Percentiles rank a stretch among this genome's conserved stretches.
Evolutionary conservation across 1,284 basidiomycete species (phyloP).

Genomic region (Chalciporus sp.): DNA sequence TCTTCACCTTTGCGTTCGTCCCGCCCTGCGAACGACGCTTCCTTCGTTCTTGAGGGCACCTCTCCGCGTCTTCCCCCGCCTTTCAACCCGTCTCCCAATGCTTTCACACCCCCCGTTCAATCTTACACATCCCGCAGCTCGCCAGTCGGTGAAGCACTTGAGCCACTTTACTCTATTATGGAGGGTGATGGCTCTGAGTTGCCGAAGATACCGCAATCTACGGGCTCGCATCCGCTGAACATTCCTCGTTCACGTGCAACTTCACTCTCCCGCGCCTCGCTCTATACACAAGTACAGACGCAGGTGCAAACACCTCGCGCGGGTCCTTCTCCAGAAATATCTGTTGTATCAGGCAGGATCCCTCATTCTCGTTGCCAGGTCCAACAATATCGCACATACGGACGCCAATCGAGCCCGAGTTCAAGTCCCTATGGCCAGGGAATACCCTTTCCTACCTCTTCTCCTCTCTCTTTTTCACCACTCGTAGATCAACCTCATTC

Average conservation of each 20-base stretch:
- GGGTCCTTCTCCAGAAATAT: conserved; percentile 13
- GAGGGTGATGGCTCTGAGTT: conserved; percentile 16
- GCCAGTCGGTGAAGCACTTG: conserved; percentile 16
- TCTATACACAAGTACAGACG: not conserved
- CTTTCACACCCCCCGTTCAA: conserved; percentile 8
- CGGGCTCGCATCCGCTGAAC: not conserved
- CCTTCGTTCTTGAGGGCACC: conserved; percentile 9
- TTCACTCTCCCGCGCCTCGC: conserved; percentile 20
- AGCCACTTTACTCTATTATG: conserved; percentile 24
- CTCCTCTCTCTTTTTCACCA: conserved; percentile 13
- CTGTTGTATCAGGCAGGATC: conserved; percentile 1
- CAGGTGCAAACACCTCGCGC: not conserved
- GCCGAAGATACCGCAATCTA: conserved; percentile 1
- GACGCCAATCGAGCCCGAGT: conserved; percentile 13
- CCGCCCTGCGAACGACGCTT: conserved; percentile 8
- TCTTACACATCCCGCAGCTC: conserved; percentile 8
- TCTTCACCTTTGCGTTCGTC: conserved; percentile 13
- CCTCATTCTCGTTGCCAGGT: not conserved
- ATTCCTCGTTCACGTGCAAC: conserved; percentile 6
- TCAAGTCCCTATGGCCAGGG: conserved; percentile 14
- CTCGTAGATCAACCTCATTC: conserved; percentile 6
- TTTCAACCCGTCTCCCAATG: conserved; percentile 16
- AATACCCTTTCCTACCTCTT: conserved; percentile 15
- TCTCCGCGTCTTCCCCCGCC: conserved; percentile 24
- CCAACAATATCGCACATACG: conserved; percentile 3